Evolutionary conservation across 345 rosid species (phyloP), one percentile per base, ranked within the genome.

Genomic region (Turritis glabra): DNA sequence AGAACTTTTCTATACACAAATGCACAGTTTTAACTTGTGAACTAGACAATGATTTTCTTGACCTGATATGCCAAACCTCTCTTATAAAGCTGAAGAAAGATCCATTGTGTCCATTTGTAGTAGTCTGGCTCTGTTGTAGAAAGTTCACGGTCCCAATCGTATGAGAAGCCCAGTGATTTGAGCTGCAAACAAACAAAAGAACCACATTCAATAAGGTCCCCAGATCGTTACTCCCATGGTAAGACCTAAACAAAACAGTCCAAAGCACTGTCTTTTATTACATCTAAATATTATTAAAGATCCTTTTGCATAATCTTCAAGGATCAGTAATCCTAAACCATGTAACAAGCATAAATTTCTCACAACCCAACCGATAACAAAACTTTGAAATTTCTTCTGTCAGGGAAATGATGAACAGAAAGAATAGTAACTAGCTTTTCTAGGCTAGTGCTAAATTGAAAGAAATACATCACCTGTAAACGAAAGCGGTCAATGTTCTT

Each of bases 41-140:
- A 58, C 37, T 21, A 52, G 65, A 53, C 17, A 72, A 17, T 38
- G 38, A 81, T 69, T 53, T 63, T 68, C 33, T 57, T 57, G 68
- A 90, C 97, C 96, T 94, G 98, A 84, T 91, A 94, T 58, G 97
- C 98, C 79, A 94, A 84, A 80, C 98, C 98, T 83, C 95, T 86
- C 89, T 88, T 91, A 73, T 89, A 79, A 69, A 94, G 80, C 82
- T 91, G 98, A 78, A 94, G 98, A 84, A 91, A 94, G 50, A 94
- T 89, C 98, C 98, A 94, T 13, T 91, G 98, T 27, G 98, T 94
- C 97, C 98, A 94, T 74, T 88, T 91, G 74, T 91, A 91, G 59
- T 88, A 91, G 47, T 86, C 87, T 7, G 98, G 97, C 79, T 91
- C 96, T 27, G 80, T 87, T 15, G 98, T 94, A n/a, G 96, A 91